A percentile compares a stretch with the other conserved stretches of the same genome.
These are phyloP conservation scores for Naganishia sp. DNA, from an alignment of 1,284 basidiomycete genomes.

Conservation along the genomic window DNA sequence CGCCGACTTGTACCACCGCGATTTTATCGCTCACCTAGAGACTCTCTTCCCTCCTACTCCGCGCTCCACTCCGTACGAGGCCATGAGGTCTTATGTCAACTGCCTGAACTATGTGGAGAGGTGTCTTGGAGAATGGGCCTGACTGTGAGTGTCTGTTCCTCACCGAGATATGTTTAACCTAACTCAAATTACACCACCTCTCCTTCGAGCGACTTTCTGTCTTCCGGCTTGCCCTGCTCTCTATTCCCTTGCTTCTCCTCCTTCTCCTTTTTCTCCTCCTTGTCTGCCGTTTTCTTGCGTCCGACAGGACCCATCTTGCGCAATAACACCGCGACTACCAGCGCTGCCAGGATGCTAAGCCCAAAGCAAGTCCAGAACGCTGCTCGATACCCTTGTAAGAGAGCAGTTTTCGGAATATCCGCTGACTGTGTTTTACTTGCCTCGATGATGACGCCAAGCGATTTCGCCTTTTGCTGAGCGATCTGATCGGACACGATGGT, in stretches of 20 bases:
- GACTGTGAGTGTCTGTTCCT: no score
- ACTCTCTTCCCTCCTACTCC: no score
- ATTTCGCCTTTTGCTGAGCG: constrained; percentile 16
- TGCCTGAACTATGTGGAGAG: no score
- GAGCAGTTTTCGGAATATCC: constrained; percentile 12
- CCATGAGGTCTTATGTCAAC: no score
- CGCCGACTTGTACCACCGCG: no score
- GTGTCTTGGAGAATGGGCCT: no score
- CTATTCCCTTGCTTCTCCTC: background rate
- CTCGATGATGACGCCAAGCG: constrained; percentile 10
- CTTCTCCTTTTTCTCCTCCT: background rate
- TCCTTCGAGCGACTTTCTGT: no score
- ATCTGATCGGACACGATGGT: constrained; percentile 20
- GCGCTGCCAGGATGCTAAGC: constrained; percentile 7
- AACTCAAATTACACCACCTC: no score
- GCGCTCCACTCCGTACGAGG: no score
- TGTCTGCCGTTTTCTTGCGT: background rate
- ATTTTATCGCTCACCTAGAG: no score
- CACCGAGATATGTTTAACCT: no score
- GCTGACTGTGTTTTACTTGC: constrained; percentile 12
- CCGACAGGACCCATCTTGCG: constrained; percentile 21
- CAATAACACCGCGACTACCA: constrained; percentile 5
- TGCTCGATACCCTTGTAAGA: constrained; percentile 22
- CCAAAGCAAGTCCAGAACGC: constrained; percentile 22
- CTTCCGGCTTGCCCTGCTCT: no score